phyloP scores from a whole-genome alignment of 768 basidiomycete genomes.

The Pleurotus tuber-regium region DNA sequence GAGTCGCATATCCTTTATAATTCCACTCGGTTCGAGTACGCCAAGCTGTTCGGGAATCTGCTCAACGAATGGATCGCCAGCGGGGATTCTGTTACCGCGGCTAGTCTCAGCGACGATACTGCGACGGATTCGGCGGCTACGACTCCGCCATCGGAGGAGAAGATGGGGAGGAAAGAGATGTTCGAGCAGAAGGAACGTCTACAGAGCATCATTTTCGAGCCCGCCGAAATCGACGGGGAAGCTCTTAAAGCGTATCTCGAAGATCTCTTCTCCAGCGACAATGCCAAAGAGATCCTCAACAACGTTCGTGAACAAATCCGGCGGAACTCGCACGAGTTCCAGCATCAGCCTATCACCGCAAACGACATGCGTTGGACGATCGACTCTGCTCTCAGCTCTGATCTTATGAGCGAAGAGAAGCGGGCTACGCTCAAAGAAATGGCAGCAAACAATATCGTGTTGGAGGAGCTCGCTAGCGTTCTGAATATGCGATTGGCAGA shows the following conservation, averaged over 20 bases:
- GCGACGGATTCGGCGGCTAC: constrained; percentile 6
- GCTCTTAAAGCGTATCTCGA: constrained; percentile 33
- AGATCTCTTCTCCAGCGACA: constrained; percentile 33
- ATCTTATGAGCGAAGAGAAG: constrained; percentile 38
- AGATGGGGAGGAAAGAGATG: constrained; percentile 39
- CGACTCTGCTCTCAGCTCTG: constrained; percentile 30
- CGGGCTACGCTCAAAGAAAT: constrained; percentile 40
- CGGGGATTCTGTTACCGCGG: constrained; percentile 34
- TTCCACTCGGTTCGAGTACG: constrained; percentile 36
- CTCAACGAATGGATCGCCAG: constrained; percentile 44
- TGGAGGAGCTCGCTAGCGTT: constrained; percentile 42
- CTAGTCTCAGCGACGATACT: constrained; percentile 14
- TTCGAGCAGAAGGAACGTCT: constrained; percentile 39
- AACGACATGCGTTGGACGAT: constrained; percentile 30
- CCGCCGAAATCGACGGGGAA: constrained; percentile 28
- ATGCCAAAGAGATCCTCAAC: constrained; percentile 26
- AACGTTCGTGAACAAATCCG: constrained; percentile 27
- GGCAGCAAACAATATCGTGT: constrained; percentile 32
- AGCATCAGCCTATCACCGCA: constrained; percentile 20
- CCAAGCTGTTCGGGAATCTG: constrained; percentile 38
- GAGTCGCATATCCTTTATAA: constrained; percentile 37
- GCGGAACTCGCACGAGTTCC: constrained; percentile 26
- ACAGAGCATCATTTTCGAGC: constrained; percentile 38
- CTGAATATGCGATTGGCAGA: constrained; percentile 43
- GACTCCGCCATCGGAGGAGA: constrained; percentile 16